Evolutionary conservation across 1,139 yeast species (phyloP).

Genomic region (Citeromyces siamensis): DNA sequence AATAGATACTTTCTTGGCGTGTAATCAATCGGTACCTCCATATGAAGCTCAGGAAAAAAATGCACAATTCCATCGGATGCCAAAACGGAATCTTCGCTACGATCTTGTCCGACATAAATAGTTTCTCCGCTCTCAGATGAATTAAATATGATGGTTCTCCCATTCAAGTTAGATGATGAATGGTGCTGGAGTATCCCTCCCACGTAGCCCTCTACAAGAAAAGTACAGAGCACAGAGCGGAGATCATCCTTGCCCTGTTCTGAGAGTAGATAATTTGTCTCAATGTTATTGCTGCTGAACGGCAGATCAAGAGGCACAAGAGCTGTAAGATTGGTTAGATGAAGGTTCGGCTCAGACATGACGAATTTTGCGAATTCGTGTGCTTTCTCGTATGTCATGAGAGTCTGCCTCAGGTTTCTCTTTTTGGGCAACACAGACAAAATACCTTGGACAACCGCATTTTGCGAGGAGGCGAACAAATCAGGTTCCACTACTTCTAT

Average conservation of each 20-base stretch:
- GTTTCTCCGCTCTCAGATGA: not conserved
- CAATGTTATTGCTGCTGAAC: slow-evolving; percentile 28
- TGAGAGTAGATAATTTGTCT: slow-evolving; percentile 29
- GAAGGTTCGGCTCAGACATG: not conserved
- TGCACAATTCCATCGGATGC: slow-evolving; percentile 55
- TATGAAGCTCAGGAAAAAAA: slow-evolving; percentile 27
- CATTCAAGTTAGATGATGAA: not conserved
- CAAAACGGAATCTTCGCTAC: slow-evolving; percentile 12
- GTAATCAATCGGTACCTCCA: slow-evolving; percentile 25
- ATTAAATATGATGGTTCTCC: not conserved
- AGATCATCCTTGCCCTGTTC: slow-evolving; percentile 25
- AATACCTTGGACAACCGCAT: slow-evolving; percentile 67
- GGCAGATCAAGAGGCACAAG: slow-evolving; percentile 32
- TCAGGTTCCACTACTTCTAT: slow-evolving; percentile 50
- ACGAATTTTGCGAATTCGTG: not conserved
- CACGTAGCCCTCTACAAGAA: not conserved
- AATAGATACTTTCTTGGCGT: slow-evolving; percentile 63
- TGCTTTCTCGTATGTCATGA: not conserved
- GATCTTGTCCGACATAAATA: not conserved
- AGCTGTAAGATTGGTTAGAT: slow-evolving; percentile 21
- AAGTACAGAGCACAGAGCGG: not conserved
- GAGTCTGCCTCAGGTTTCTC: slow-evolving; percentile 7
- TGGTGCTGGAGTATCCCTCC: not conserved
- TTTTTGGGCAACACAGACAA: slow-evolving; percentile 29
- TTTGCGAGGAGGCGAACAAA: slow-evolving; percentile 51